These are phyloP conservation scores for Solanum gracilifrons DNA, from an alignment of 257 asterid genomes.

Conservation along the genomic window DNA sequence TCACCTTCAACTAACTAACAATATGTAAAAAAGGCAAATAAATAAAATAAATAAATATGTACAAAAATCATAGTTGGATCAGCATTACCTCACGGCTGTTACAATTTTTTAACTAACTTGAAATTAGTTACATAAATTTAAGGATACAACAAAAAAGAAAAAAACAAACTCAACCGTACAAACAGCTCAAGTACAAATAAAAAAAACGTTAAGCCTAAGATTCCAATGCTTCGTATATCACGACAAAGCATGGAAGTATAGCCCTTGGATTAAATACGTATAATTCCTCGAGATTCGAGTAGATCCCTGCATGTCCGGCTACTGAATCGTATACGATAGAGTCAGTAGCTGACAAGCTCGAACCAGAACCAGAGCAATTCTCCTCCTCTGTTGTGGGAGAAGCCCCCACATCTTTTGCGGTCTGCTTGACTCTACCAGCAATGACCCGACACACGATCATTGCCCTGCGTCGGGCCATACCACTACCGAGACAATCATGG, in stretches of 20 bases:
- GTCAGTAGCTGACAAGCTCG: not conserved
- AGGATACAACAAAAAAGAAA: not conserved
- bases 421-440: conserved; percentile 63
- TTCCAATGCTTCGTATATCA: conserved; percentile 33
- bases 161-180: not conserved
- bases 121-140: not conserved
- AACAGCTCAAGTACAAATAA: not conserved
- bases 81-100: not conserved
- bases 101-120: not conserved
- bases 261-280: conserved; percentile 46
- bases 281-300: conserved; percentile 41
- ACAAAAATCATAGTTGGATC: not conserved
- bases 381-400: not conserved
- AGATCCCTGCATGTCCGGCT: conserved; percentile 21
- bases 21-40: not conserved
- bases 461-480: conserved; percentile 33
- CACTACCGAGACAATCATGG: conserved; percentile 48
- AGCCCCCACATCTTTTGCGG: conserved; percentile 20
- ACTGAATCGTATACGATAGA: conserved; percentile 18
- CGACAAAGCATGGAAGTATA: conserved; percentile 47
- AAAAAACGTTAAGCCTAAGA: conserved; percentile 3
- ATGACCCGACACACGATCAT: conserved; percentile 93
- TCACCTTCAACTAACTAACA: not conserved
- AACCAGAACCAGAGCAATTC: not conserved
- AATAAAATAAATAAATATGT: not conserved